Base-by-base conservation (phyloP, 2,329 filamentous ascomycete genomes). In the Microcyclospora pomicola region DNA sequence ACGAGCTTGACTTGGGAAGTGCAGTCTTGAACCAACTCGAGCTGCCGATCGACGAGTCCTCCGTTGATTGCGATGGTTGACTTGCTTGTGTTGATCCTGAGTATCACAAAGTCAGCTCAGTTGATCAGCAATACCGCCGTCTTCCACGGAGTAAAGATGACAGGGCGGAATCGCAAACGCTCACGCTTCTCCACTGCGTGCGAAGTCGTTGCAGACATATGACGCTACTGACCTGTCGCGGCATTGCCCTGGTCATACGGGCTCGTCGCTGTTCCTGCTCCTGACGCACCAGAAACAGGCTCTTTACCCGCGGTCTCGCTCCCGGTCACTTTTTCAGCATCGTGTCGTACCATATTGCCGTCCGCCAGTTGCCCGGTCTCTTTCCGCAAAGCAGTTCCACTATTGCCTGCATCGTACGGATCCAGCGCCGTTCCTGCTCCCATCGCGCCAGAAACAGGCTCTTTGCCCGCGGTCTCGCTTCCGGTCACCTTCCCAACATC, bases 341-440 rank as follows among this genome's bases (percentile, higher is more conserved):
- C 35, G 33, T 31, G 31, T 4, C 19, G 19, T 24, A 7, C 19
- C 4, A 11, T 15, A 31, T 24, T 15, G 28, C 29, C 27, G 33
- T 37, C 28, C 29, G 15, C 30, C 15, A 31, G 9, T 31, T 13
- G n/a, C n/a, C 15, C 15, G n/a, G 30, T 31, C 30, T 13, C 30
- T 31, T 13, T 31, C 30, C n/a, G 10, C 29, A 33, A 46, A 62
- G 48, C 58, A 75, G 67, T 71, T 65, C 74, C 69, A n/a, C 73
- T 62, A 57, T 91, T 91, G 35, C 84, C 84, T 41, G 75, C 75
- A 12, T 33, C 14, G 15, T 33, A 14, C 14, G 32, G 32, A 5
- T 15, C 5, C 32, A 5, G 5, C 19, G 15, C 19, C 9, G 32
- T 16, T 9, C 14, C 32, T 16, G 15, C 32, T 33, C 14, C 32